Percentiles rank a stretch among this genome's conserved stretches.
phyloP scores from a whole-genome alignment of 2,329 filamentous ascomycete genomes.

The Dactylellina haptotyla region DNA sequence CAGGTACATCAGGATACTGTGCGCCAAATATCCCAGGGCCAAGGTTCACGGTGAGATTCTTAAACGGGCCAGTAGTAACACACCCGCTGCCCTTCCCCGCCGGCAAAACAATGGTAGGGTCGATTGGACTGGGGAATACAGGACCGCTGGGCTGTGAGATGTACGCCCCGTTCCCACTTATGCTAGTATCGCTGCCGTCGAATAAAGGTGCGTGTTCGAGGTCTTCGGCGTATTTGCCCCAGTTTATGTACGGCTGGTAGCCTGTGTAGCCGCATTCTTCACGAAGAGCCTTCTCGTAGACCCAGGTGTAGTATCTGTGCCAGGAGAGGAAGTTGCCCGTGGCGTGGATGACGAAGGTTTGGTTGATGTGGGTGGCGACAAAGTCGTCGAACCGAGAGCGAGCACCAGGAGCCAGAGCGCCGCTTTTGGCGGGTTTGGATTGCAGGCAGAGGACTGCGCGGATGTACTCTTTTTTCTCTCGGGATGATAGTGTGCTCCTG shows the following conservation, averaged over 20 bases:
- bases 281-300: conserved; percentile 62
- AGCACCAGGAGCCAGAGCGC: conserved; percentile 43
- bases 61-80: conserved; percentile 60
- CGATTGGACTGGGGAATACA: conserved; percentile 37
- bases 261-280: conserved; percentile 63
- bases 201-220: conserved; percentile 64
- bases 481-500: conserved; percentile 56
- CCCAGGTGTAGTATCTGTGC: conserved; percentile 63
- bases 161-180: conserved; percentile 64
- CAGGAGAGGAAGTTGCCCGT: conserved; percentile 62
- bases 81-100: conserved; percentile 62
- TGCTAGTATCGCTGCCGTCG: conserved; percentile 64
- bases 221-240: conserved; percentile 61
- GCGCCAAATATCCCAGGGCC: conserved; percentile 57
- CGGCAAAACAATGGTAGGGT: conserved; percentile 62
- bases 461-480: conserved; percentile 58
- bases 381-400: conserved; percentile 59
- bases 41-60: conserved; percentile 62
- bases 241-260: conserved; percentile 66
- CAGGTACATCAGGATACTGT: conserved; percentile 25
- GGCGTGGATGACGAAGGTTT: conserved; percentile 59
- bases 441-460: conserved; percentile 58
- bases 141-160: conserved; percentile 57
- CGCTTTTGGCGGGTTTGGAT: conserved; percentile 57
- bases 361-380: conserved; percentile 59